A percentile compares a stretch with the other conserved stretches of the same genome.
These are phyloP conservation scores for Colletotrichum lentis DNA, from an alignment of 2,329 filamentous ascomycete species.

Conservation along the genomic window DNA sequence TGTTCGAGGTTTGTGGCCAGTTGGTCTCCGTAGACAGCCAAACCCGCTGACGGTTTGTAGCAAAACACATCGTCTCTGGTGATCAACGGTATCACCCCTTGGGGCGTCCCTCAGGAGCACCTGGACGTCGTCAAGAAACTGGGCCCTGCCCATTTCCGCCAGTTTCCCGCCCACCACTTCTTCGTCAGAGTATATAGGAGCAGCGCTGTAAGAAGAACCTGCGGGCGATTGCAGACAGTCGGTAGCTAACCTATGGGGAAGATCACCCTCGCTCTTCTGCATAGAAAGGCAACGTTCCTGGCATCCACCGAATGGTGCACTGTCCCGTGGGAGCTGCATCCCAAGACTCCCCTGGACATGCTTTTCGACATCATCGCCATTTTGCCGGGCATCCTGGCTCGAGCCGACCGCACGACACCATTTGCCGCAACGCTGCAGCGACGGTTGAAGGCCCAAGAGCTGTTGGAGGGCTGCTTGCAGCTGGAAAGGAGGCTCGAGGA, in stretches of 20 bases:
- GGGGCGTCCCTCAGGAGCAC: slow-evolving; percentile 50
- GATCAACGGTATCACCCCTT: slow-evolving; percentile 46
- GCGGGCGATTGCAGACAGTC: not conserved
- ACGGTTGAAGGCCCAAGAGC: slow-evolving; percentile 56
- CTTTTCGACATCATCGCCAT: slow-evolving; percentile 61
- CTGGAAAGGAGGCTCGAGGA: slow-evolving; percentile 58
- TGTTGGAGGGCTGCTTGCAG: slow-evolving; percentile 57
- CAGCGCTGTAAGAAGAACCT: slow-evolving; percentile 55
- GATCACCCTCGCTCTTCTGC: slow-evolving; percentile 59
- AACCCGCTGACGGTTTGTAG: slow-evolving; percentile 43
- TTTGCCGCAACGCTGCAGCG: slow-evolving; percentile 53
- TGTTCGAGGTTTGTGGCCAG: slow-evolving; percentile 59
- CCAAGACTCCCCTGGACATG: slow-evolving; percentile 59
- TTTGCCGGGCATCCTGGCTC: slow-evolving; percentile 57
- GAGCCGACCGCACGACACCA: slow-evolving; percentile 53
- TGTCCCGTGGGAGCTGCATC: slow-evolving; percentile 61
- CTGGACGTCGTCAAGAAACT: slow-evolving; percentile 50
- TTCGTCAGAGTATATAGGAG: slow-evolving; percentile 65
- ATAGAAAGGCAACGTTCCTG: slow-evolving; percentile 60
- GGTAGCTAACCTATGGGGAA: slow-evolving; percentile 40
- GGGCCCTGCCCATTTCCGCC: slow-evolving; percentile 57
- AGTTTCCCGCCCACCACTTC: slow-evolving; percentile 66
- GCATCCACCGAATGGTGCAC: slow-evolving; percentile 60
- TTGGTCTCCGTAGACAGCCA: not conserved
- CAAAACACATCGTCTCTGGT: slow-evolving; percentile 54